phyloP scores from a whole-genome alignment of 768 basidiomycete genomes.

The Pisolithus marmoratus region DNA sequence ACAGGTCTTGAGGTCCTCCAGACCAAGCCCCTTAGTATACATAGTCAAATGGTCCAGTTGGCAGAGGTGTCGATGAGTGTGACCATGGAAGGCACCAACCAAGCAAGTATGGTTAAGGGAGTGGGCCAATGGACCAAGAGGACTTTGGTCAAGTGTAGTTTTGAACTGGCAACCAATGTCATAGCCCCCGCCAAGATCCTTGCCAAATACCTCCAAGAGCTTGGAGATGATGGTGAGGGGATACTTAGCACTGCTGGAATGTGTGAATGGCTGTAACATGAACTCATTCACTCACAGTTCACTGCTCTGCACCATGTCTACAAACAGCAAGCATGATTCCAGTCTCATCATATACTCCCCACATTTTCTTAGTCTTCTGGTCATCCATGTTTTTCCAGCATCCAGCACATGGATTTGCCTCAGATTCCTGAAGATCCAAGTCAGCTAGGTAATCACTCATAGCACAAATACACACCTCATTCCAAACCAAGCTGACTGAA shows the following conservation, averaged over 20 bases:
- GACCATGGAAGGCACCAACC: constrained; percentile 16
- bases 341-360: constrained; percentile 32
- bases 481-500: too few relatives aligned
- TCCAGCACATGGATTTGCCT: not conserved
- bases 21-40: constrained; percentile 11
- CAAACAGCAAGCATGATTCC: constrained; percentile 34
- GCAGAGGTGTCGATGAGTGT: constrained; percentile 16
- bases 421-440: not conserved
- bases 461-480: not conserved
- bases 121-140: constrained; percentile 1
- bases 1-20: constrained; percentile 17
- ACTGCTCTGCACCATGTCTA: constrained; percentile 27
- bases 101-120: constrained; percentile 2
- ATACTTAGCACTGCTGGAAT: constrained; percentile 16
- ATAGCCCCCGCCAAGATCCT: constrained; percentile 12
- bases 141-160: constrained; percentile 9
- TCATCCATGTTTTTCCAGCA: not conserved
- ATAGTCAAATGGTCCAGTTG: constrained; percentile 14
- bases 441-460: too few relatives aligned
- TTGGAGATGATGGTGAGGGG: constrained; percentile 8
- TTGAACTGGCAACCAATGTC: constrained; percentile 19
- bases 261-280: not conserved
- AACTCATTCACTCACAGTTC: not conserved
- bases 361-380: constrained; percentile 15
- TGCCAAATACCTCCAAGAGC: constrained; percentile 7